Evolutionary conservation across 306 rosid species (phyloP), one percentile per base, ranked within the genome.

Genomic region (Cyamopsis tetragonoloba): DNA sequence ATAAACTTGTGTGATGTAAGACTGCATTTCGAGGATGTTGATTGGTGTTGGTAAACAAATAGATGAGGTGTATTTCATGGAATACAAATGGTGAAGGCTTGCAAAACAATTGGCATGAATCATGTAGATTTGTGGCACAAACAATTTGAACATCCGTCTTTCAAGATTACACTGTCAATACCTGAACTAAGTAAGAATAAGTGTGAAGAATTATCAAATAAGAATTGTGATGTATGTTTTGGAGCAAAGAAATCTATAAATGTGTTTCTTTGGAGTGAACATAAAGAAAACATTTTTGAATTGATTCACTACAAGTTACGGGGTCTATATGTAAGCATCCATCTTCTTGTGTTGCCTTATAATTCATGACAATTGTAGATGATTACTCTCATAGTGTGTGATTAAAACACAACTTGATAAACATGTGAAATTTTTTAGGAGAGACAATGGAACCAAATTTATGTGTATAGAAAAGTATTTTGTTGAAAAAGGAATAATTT

Each of bases 291-390:
- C 2, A 37, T 15, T 7, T 58, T 58, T 34, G 24, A 58, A 2
- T 32, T 58, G 5, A 58, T 58, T 0, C 65, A 58, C 5, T 58
- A 28, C 34, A 46, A 58, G 6, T 31, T 58, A 4, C 34, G 46
- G 65, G 65, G 65, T 8, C 46, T 46, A 0, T 58, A 18, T 58
- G 17, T n/a, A n/a, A n/a, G n/a, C n/a, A n/a, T n/a, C n/a, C 34
- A 2, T 47, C 72, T 5, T 18, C 60, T 11, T 66, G 71, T 46
- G 71, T 47, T 6, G 60, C 72, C 2, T 47, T 20, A 6, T 66
- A 31, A 47, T 48, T 63, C 5, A 0, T 46, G 18, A 66, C 72
- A 9, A 66, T 66, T 0, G 53, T 65, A 6, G 71, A 65, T 46
- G 58, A 65, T 17, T 28, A 14, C 7, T 65, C 71, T 1, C 57